Conservation (phyloP, 1,139 yeast genomes). For the Blastobotrys arbuscula region DNA sequence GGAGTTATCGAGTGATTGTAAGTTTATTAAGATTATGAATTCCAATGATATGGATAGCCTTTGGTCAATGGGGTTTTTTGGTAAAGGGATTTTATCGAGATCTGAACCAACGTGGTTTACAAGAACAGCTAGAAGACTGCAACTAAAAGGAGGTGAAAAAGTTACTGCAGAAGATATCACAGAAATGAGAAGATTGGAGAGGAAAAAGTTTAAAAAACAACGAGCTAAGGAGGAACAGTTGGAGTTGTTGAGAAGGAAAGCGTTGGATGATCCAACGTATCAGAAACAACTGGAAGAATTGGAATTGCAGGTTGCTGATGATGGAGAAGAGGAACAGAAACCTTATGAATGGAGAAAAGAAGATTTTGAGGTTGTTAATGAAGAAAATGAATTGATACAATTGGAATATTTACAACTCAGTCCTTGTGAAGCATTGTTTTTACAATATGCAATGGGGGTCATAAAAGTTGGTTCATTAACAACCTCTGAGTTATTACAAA, state of each 20-base stretch:
- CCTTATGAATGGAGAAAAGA: slow-evolving; percentile 18
- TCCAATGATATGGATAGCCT: slow-evolving; percentile 48
- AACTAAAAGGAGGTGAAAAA: slow-evolving; percentile 36
- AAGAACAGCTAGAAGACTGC: slow-evolving; percentile 54
- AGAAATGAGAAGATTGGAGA: slow-evolving; percentile 60
- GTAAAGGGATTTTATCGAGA: slow-evolving; percentile 83
- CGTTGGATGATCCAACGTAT: slow-evolving; percentile 18
- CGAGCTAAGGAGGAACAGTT: slow-evolving; percentile 36
- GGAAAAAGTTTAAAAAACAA: slow-evolving; percentile 64
- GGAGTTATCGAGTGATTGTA: slow-evolving; percentile 35
- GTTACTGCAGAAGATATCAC: slow-evolving; percentile 68
- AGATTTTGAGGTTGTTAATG: slow-evolving; percentile 31
- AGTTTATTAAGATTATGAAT: slow-evolving; percentile 40
- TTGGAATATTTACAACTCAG: slow-evolving; percentile 70
- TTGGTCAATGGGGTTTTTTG: slow-evolving; percentile 90
- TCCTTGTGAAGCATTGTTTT: slow-evolving; percentile 70
- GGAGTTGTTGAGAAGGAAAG: slow-evolving; percentile 28
- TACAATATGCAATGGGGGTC: slow-evolving; percentile 48
- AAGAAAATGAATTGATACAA: slow-evolving; percentile 37
- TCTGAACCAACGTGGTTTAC: slow-evolving; percentile 88
- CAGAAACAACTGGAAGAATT: slow-evolving; percentile 10
- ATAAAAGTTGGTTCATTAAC: slow-evolving; percentile 28
- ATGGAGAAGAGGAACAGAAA: slow-evolving; percentile 15
- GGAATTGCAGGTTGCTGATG: slow-evolving; percentile 12
- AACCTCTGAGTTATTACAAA: slow-evolving; percentile 16